Base-by-base conservation (phyloP, 768 basidiomycete genomes). In the Wakefieldia striispora region DNA sequence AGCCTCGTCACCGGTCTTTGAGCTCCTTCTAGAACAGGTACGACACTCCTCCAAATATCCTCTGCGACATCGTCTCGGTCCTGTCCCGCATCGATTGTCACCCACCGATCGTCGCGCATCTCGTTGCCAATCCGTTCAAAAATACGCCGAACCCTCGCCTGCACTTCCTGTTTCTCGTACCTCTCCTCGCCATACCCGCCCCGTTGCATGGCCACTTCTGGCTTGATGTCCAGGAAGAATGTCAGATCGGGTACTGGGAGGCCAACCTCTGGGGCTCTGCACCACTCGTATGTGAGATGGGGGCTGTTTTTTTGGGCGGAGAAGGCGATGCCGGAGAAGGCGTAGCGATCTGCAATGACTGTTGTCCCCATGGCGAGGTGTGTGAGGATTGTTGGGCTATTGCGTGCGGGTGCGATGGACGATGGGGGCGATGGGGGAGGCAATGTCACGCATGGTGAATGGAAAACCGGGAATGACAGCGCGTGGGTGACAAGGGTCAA, bases 321-420 rank as follows among this genome's bases (percentile, higher is more conserved):
- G 66, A 97, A 98, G 2, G 92, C 94, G 55, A 94, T 86, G 0
- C 95, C 95, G 3, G 95, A 98, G 70, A 97, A 98, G 1, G 94
- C 91, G 65, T 98, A 99, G 37, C 97, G 80, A 66, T 98, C 95
- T 61, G 90, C 92, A 39, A 99, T 70, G 62, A 99, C 73, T 0
- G 81, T 79, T 4, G 82, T 87, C 0, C 93, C 92, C 0, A 72
- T 61, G 0, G 66, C 66, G 3, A 97, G 75, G 20, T 80, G 70
- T 6, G 69, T 60, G 49, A 81, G 73, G 43, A 97, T 92, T 0
- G 73, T 74, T 3, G 83, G 67, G 21, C 89, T 87, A 52, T 56
- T 23, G n/a, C n/a, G n/a, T n/a, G n/a, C n/a, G n/a, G n/a, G n/a
- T n/a, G n/a, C n/a, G n/a, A n/a, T n/a, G n/a, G n/a, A n/a, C n/a